Conservation (phyloP, 2,329 filamentous ascomycete genomes). For the Pyricularia sp. region DNA sequence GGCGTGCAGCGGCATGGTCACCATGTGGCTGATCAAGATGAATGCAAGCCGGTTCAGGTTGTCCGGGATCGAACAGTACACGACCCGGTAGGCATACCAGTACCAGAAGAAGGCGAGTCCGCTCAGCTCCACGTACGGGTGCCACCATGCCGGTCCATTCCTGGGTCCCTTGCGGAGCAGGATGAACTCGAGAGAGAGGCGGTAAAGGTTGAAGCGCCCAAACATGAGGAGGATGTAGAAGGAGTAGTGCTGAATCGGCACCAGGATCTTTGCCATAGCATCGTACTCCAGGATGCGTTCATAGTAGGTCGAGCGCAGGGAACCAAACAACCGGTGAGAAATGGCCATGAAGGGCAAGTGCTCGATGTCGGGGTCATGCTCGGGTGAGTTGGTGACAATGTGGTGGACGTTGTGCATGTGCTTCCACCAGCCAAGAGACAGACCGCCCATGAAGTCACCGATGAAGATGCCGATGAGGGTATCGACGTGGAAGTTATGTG, state of each 20-base stretch:
- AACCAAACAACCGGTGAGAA: slow-evolving; percentile 69
- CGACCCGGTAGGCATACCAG: slow-evolving; percentile 75
- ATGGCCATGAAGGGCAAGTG: slow-evolving; percentile 85
- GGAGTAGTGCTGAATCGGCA: slow-evolving; percentile 69
- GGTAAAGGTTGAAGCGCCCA: slow-evolving; percentile 81
- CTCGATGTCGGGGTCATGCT: slow-evolving; percentile 93
- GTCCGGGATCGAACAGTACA: slow-evolving; percentile 65
- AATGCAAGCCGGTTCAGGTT: slow-evolving; percentile 62
- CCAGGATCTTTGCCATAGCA: slow-evolving; percentile 56
- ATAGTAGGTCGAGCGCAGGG: slow-evolving; percentile 73
- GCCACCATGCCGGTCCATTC: slow-evolving; percentile 74
- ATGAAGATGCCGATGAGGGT: slow-evolving; percentile 82
- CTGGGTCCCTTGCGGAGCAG: slow-evolving; percentile 60
- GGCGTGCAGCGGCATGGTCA: slow-evolving; percentile 73
- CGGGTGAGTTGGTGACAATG: slow-evolving; percentile 88
- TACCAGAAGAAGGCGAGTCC: slow-evolving; percentile 77
- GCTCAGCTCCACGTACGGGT: slow-evolving; percentile 67
- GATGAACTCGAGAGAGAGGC: slow-evolving; percentile 71
- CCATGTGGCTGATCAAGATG: slow-evolving; percentile 70
- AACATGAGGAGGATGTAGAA: slow-evolving; percentile 78
- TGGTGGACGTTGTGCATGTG: slow-evolving; percentile 93
- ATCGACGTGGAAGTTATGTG: slow-evolving; percentile 78
- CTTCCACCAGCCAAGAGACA: slow-evolving; percentile 97
- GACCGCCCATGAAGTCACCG: slow-evolving; percentile 78
- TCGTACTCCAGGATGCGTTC: slow-evolving; percentile 74